Evolutionary conservation across 2,329 filamentous ascomycete species (phyloP).

Genomic region (Purpureocillium lavendulum): DNA sequence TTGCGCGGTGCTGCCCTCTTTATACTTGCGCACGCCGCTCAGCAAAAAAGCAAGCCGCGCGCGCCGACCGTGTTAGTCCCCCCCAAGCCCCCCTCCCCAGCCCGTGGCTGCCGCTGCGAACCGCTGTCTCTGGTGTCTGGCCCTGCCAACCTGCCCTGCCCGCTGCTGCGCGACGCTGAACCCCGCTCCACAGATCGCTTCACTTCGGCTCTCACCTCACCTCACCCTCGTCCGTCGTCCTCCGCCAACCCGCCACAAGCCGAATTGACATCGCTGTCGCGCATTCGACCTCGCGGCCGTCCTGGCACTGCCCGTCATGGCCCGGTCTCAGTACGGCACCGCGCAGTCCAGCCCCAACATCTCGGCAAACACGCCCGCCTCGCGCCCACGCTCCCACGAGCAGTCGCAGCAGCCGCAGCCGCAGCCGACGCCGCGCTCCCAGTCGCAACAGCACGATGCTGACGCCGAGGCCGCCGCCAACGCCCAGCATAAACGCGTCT

Average conservation of each 20-base stretch:
- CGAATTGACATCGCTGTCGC: slow-evolving; percentile 13
- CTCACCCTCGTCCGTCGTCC: slow-evolving; percentile 8
- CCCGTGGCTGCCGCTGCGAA: neutral
- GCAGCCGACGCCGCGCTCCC: slow-evolving; percentile 10
- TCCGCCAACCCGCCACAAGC: slow-evolving; percentile 27
- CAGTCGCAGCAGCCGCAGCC: slow-evolving; percentile 4
- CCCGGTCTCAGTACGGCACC: slow-evolving; percentile 10
- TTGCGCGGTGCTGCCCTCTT: too few relatives aligned
- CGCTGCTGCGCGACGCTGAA: neutral
- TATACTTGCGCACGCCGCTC: too few relatives aligned
- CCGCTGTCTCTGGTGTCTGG: too few relatives aligned
- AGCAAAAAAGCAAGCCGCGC: too few relatives aligned
- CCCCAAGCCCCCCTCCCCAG: too few relatives aligned
- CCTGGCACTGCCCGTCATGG: slow-evolving; percentile 9
- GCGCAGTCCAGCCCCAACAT: slow-evolving; percentile 11
- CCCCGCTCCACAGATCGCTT: slow-evolving; percentile 3
- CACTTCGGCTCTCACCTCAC: slow-evolving; percentile 6
- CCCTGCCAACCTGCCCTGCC: too few relatives aligned
- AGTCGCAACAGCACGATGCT: slow-evolving; percentile 8
- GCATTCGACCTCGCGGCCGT: slow-evolving; percentile 2
- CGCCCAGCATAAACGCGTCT: slow-evolving; percentile 51
- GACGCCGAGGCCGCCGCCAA: slow-evolving; percentile 7
- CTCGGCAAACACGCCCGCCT: slow-evolving; percentile 8
- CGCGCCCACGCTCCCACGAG: slow-evolving; percentile 4
- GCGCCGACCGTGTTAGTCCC: too few relatives aligned